Conservation (phyloP, 352 stramenopile genomes). For the Phytophthora sansomeana region DNA sequence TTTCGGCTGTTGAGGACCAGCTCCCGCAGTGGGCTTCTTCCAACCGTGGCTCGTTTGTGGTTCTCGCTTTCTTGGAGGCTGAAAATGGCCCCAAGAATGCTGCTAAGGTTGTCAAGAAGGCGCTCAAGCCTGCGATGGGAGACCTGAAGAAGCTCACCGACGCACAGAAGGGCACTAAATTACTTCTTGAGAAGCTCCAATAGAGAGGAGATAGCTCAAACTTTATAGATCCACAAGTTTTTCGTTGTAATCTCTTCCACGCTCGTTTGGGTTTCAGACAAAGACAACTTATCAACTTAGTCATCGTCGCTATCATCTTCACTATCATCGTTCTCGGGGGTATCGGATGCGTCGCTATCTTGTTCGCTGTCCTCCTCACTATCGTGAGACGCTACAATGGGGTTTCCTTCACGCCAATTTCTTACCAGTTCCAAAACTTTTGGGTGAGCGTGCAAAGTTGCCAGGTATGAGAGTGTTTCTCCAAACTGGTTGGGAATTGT, state of each 20-base stretch:
- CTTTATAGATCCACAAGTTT: conserved; percentile 52
- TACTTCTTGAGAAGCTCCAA: conserved; percentile 87
- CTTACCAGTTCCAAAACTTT: conserved; percentile 48
- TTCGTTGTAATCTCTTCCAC: conserved; percentile 22
- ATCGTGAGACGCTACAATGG: conserved; percentile 34
- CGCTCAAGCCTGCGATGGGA: conserved; percentile 62
- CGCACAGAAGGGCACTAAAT: conserved; percentile 77
- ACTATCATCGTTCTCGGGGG: conserved; percentile 24
- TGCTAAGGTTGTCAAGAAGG: conserved; percentile 60
- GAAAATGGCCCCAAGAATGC: conserved; percentile 62
- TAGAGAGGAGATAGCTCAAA: conserved; percentile 43
- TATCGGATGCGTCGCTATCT: conserved; percentile 22
- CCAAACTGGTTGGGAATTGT: conserved; percentile 45
- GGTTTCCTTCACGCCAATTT: conserved; percentile 52
- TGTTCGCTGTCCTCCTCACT: conserved; percentile 16
- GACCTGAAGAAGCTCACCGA: conserved; percentile 69
- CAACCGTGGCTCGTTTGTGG: conserved; percentile 88
- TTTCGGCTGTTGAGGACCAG: conserved; percentile 57
- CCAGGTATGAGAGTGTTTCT: conserved; percentile 61
- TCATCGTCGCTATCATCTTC: conserved; percentile 33
- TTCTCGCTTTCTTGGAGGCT: conserved; percentile 82
- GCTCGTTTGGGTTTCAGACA: conserved; percentile 2
- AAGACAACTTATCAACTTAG: conserved; percentile 8
- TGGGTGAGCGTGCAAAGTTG: conserved; percentile 46
- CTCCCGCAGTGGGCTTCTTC: conserved; percentile 61